Base-by-base conservation (phyloP, 257 asterid genomes). In the Nicotiana otophora region DNA sequence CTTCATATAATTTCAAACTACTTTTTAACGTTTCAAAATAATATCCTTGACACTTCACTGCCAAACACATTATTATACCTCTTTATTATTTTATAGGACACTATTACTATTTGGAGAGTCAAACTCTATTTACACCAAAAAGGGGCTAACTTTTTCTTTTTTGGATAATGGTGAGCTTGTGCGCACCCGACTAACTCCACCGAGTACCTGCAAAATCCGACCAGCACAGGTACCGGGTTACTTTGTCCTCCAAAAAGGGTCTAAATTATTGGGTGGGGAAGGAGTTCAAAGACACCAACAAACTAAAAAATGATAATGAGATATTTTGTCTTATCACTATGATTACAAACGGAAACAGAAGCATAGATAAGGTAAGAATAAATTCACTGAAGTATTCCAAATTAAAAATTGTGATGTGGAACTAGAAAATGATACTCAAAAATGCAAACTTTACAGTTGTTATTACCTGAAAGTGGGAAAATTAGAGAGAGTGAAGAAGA, bases 401-500 rank as follows among this genome's bases (percentile, higher is more conserved):
- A 6, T 15, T 2, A 14, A 26, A n/a, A 54, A 54, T 17, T 54
- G n/a, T n/a, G 64, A 58, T 7, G 20, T 15, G 28, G 64, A 58
- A 58, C 28, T n/a, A 15, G 34, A 70, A 42, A 70, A 39, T n/a
- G 15, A 68, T 34, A 36, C 77, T 19, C 9, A 72, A 72, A 70
- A 72, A 72, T 46, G 61, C 14, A 1, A 72, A 72, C 14, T 46
- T 46, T 4, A 69, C 6, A 46, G 78, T 12, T 42, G 58, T 53
- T 39, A 69, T 83, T 85, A 92, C 97, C 95, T 80, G 82, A 69
- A 81, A 82, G 81, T 46, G 93, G 93, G 77, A 91, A 89, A 84
- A 85, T 46, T 30, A 91, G 86, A 83, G 91, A 84, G 57, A 91
- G 83, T 15, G 97, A 90, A 78, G 94, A 90, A 77, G 94, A 91